Conservation (phyloP, 345 rosid species). For the Barbarea vulgaris region DNA sequence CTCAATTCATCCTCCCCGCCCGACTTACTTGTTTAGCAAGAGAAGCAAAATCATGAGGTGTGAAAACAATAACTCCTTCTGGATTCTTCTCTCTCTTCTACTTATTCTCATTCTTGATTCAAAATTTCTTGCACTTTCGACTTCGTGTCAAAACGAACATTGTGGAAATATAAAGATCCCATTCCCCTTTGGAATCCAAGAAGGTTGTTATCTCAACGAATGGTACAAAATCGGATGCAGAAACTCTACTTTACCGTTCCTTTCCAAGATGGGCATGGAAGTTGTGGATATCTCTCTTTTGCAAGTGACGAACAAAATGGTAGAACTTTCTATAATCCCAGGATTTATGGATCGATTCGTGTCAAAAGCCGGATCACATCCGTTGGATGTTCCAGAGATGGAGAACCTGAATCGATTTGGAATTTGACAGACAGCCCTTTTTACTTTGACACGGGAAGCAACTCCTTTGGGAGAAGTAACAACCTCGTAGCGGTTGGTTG, state of each 20-base stretch:
- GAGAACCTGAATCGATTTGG: background rate
- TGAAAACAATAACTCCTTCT: background rate
- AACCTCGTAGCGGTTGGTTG: background rate
- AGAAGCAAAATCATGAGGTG: background rate
- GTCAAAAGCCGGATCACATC: background rate
- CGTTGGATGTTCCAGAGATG: background rate
- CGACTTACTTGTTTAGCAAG: too few relatives aligned
- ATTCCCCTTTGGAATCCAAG: background rate
- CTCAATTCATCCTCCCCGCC: too few relatives aligned
- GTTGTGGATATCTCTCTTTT: background rate
- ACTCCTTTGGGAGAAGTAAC: background rate
- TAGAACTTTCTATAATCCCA: too few relatives aligned
- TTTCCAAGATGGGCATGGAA: background rate
- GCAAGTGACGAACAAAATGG: too few relatives aligned
- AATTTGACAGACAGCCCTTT: background rate
- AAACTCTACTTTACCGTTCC: background rate
- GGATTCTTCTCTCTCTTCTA: background rate
- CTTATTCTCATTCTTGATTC: background rate
- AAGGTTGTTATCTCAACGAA: background rate
- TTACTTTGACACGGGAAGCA: background rate
- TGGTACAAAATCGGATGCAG: background rate
- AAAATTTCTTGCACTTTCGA: background rate
- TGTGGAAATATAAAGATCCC: background rate
- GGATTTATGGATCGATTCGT: too few relatives aligned
- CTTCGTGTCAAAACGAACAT: background rate